These are phyloP conservation scores for Calonectria montana DNA, from an alignment of 2,329 filamentous ascomycete species.

Conservation along the genomic window DNA sequence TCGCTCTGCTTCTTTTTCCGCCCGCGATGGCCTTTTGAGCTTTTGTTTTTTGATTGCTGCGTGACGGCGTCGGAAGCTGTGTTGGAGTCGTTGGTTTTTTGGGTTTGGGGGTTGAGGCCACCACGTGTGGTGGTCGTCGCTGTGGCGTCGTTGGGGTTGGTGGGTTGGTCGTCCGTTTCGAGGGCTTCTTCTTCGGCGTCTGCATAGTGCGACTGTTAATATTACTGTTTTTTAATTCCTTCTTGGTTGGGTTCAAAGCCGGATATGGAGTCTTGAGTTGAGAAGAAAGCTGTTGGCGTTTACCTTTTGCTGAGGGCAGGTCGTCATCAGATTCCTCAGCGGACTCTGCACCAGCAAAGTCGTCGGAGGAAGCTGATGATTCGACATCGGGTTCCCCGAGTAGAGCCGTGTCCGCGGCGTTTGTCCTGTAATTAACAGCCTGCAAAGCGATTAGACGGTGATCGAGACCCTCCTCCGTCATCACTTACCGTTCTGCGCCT, in stretches of 20 bases:
- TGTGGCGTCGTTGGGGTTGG: slow-evolving; percentile 32
- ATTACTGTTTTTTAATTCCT: slow-evolving; percentile 37
- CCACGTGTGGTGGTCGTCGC: slow-evolving; percentile 20
- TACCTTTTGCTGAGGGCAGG: slow-evolving; percentile 47
- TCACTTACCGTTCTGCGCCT: slow-evolving; percentile 67
- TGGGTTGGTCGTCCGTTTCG: slow-evolving; percentile 25
- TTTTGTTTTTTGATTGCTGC: slow-evolving; percentile 25
- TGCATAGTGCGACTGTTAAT: slow-evolving; percentile 49
- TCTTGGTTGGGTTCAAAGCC: slow-evolving; percentile 41
- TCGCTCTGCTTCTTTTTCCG: slow-evolving; percentile 15
- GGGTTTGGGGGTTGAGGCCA: slow-evolving; percentile 21
- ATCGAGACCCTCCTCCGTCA: neutral
- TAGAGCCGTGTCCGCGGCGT: slow-evolving; percentile 33
- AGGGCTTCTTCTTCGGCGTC: slow-evolving; percentile 44
- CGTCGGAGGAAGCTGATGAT: slow-evolving; percentile 48
- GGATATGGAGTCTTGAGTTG: slow-evolving; percentile 36
- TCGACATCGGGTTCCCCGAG: slow-evolving; percentile 42
- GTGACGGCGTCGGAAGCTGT: slow-evolving; percentile 22
- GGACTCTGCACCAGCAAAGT: slow-evolving; percentile 47
- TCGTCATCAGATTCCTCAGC: slow-evolving; percentile 47
- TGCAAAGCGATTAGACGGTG: slow-evolving; percentile 34
- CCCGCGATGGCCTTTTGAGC: neutral
- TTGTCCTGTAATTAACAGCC: slow-evolving; percentile 51
- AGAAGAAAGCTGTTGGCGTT: slow-evolving; percentile 44
- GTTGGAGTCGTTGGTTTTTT: slow-evolving; percentile 38